Evolutionary conservation across 2,329 filamentous ascomycete species (phyloP).

Genomic region (Fusarium heterosporum): DNA sequence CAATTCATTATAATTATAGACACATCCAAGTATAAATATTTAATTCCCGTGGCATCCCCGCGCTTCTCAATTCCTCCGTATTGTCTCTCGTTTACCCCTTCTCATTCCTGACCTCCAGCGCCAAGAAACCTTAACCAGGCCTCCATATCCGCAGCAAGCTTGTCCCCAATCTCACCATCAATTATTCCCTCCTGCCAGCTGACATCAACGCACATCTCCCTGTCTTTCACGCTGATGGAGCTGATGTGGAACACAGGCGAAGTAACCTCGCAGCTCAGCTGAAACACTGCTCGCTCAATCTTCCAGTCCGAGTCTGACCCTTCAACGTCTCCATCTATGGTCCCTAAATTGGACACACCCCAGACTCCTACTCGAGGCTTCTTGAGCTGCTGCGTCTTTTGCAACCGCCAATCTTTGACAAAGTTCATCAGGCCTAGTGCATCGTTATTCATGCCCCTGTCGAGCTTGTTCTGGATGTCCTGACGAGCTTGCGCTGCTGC

Average conservation of each 20-base stretch:
- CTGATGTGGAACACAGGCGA: slow-evolving; percentile 41
- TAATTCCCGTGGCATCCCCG: not conserved
- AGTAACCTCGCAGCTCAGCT: slow-evolving; percentile 38
- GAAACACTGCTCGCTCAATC: slow-evolving; percentile 40
- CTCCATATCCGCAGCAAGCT: slow-evolving; percentile 37
- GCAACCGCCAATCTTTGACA: slow-evolving; percentile 42
- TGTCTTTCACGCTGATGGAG: slow-evolving; percentile 39
- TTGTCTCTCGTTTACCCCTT: not conserved
- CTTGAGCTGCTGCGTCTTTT: slow-evolving; percentile 30
- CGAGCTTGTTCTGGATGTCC: slow-evolving; percentile 33
- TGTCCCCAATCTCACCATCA: slow-evolving; percentile 33
- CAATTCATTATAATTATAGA: too few relatives aligned
- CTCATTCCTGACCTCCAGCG: slow-evolving; percentile 19
- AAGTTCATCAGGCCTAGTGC: slow-evolving; percentile 41
- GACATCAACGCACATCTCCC: slow-evolving; percentile 42
- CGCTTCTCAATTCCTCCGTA: slow-evolving; percentile 1
- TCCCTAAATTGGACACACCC: slow-evolving; percentile 47
- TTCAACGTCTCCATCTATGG: slow-evolving; percentile 36
- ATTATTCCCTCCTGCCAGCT: slow-evolving; percentile 43
- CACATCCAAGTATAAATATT: too few relatives aligned
- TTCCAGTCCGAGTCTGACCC: slow-evolving; percentile 31
- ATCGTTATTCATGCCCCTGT: slow-evolving; percentile 42
- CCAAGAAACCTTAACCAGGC: slow-evolving; percentile 41
- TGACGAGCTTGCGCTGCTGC: slow-evolving; percentile 20
- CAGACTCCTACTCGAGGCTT: slow-evolving; percentile 42